Conservation (phyloP, 441 rosid genomes). For the Populus trichocarpa region DNA sequence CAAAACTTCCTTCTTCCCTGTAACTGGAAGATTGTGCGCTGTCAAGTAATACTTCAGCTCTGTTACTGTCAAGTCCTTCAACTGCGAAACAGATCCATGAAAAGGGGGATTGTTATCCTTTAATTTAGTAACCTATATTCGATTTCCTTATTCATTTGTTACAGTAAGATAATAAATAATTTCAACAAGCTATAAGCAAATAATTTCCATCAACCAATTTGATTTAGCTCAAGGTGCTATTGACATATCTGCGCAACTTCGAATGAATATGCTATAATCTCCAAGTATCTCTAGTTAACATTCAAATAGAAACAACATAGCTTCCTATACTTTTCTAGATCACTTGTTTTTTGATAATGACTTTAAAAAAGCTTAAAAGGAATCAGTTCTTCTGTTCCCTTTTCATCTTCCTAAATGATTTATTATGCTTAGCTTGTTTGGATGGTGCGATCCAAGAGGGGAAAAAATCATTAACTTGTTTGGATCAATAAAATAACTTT, state of each 20-base stretch:
- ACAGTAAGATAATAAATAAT: neutral
- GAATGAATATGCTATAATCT: neutral
- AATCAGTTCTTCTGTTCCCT: too few species aligned
- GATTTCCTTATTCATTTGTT: neutral
- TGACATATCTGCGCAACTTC: too few species aligned
- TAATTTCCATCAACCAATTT: neutral
- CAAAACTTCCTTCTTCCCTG: conserved; percentile 75
- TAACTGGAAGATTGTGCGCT: conserved; percentile 53
- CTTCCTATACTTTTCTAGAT: too few species aligned
- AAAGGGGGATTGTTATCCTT: neutral
- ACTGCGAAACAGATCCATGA: conserved; percentile 45
- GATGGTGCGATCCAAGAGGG: neutral
- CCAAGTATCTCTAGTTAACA: too few species aligned
- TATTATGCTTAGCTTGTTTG: conserved; percentile 26
- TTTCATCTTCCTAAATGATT: too few species aligned
- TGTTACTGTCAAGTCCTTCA: conserved; percentile 69
- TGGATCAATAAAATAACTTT: too few species aligned
- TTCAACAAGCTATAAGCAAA: neutral
- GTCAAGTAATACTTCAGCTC: conserved; percentile 67
- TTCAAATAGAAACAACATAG: too few species aligned
- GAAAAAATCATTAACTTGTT: too few species aligned
- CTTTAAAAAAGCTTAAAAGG: too few species aligned
- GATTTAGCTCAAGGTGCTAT: neutral
- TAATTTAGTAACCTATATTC: neutral
- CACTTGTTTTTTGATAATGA: too few species aligned